Percentiles rank a stretch among this genome's conserved stretches.
Conservation (phyloP, 768 basidiomycete species). For the Kwoniella pini region DNA sequence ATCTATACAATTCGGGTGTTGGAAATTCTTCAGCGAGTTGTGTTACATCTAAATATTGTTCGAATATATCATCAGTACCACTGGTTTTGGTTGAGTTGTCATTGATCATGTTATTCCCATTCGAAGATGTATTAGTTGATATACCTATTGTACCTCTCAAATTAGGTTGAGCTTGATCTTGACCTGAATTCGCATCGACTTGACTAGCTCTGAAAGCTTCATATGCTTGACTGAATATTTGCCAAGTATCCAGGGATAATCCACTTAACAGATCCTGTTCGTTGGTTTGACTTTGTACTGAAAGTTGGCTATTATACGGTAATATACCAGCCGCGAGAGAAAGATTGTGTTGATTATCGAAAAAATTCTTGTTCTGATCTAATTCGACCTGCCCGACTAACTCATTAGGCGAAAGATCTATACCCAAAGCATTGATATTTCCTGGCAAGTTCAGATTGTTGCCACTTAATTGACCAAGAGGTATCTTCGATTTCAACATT, state of each 20-base stretch:
- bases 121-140: neutral
- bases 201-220: constrained; percentile 14
- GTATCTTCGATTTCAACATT: neutral
- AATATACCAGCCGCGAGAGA: constrained; percentile 11
- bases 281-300: neutral
- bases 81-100: neutral
- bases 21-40: constrained; percentile 27
- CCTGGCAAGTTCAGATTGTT: neutral
- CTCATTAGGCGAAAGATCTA: constrained; percentile 11
- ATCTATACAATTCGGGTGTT: constrained; percentile 31
- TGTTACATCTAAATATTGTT: constrained; percentile 30
- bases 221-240: constrained; percentile 13
- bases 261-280: neutral
- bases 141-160: too few species aligned
- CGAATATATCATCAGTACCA: constrained; percentile 31
- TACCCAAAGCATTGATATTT: constrained; percentile 15
- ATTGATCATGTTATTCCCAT: neutral
- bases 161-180: constrained; percentile 3
- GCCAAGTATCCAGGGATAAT: constrained; percentile 12
- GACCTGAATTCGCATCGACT: neutral
- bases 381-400: constrained; percentile 11
- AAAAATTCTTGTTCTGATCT: constrained; percentile 16
- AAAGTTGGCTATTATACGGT: neutral
- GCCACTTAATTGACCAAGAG: too few species aligned
- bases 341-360: constrained; percentile 12